Percentiles rank a stretch among this genome's conserved stretches.
Evolutionary conservation across 1,284 basidiomycete genomes (phyloP).

Genomic region (Naganishia albida): DNA sequence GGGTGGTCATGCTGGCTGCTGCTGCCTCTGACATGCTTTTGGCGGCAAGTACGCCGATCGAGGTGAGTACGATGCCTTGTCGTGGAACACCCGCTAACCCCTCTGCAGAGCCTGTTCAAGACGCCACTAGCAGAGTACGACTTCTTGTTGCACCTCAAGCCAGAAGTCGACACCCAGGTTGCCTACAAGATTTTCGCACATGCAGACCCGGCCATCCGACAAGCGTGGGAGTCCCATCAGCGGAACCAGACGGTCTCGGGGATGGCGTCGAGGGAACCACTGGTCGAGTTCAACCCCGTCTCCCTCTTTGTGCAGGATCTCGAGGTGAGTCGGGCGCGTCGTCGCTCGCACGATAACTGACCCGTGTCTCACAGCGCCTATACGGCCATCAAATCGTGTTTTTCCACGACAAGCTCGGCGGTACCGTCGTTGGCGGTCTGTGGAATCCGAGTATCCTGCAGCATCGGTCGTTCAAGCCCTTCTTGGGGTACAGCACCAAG

Average conservation of each 20-base stretch:
- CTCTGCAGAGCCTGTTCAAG: conserved; percentile 69
- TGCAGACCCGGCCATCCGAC: conserved; percentile 37
- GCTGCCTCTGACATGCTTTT: conserved; percentile 62
- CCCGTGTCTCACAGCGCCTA: conserved; percentile 58
- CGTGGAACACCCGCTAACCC: not conserved
- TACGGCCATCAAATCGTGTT: conserved; percentile 78
- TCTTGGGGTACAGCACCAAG: conserved; percentile 73
- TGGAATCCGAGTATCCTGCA: conserved; percentile 71
- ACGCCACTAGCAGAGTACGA: conserved; percentile 86
- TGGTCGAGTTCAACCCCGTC: conserved; percentile 81
- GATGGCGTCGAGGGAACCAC: conserved; percentile 40
- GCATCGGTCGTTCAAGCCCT: conserved; percentile 70
- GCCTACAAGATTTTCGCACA: conserved; percentile 58
- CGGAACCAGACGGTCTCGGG: conserved; percentile 27
- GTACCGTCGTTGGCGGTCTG: conserved; percentile 73
- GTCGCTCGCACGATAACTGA: not conserved
- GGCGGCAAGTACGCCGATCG: conserved; percentile 39
- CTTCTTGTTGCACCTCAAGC: conserved; percentile 74
- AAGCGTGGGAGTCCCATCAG: conserved; percentile 29
- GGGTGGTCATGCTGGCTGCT: conserved; percentile 69
- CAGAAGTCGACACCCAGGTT: conserved; percentile 69
- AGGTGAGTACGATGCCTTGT: conserved; percentile 35
- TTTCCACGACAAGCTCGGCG: conserved; percentile 84
- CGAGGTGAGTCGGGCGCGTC: conserved; percentile 58
- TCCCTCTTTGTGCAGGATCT: conserved; percentile 69